phyloP scores from a whole-genome alignment of 345 rosid genomes.

The Sapria himalayana region DNA sequence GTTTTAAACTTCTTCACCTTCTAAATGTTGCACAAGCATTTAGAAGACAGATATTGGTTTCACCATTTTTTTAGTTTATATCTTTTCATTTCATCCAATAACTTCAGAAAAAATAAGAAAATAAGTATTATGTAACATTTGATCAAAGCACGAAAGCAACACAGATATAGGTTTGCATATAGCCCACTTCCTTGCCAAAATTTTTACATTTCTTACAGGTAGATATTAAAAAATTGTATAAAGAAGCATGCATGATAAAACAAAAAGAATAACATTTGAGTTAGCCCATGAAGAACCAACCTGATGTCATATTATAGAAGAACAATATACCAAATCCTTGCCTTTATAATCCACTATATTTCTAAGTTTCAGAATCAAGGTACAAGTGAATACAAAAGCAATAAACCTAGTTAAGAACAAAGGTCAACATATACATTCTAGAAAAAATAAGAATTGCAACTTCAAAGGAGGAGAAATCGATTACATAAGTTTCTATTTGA shows the following conservation, averaged over 20 bases:
- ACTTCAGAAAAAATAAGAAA: slow-evolving; percentile 15
- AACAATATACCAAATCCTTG: too few relatives aligned
- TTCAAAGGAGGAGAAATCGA: too few relatives aligned
- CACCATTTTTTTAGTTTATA: slow-evolving; percentile 69
- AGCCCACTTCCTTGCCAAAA: slow-evolving; percentile 49
- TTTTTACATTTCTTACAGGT: slow-evolving; percentile 77
- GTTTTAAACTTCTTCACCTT: slow-evolving; percentile 63
- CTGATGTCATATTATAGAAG: background rate
- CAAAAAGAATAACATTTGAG: background rate
- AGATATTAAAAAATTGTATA: slow-evolving; percentile 76
- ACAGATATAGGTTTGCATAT: slow-evolving; percentile 7
- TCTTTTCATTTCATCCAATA: slow-evolving; percentile 83
- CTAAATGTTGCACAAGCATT: slow-evolving; percentile 84
- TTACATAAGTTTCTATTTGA: too few relatives aligned
- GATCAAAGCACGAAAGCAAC: background rate
- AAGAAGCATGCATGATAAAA: slow-evolving; percentile 26
- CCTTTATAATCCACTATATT: too few relatives aligned
- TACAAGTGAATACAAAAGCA: too few relatives aligned
- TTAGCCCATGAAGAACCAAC: background rate
- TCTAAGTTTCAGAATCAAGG: too few relatives aligned
- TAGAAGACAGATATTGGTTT: slow-evolving; percentile 64
- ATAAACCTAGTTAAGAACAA: too few relatives aligned
- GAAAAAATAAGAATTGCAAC: too few relatives aligned
- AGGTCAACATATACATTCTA: too few relatives aligned
- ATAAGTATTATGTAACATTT: background rate